Evolutionary conservation across 2,329 filamentous ascomycete genomes (phyloP), one percentile per base, ranked within the genome.

Genomic region (Xylariaceae sp.): DNA sequence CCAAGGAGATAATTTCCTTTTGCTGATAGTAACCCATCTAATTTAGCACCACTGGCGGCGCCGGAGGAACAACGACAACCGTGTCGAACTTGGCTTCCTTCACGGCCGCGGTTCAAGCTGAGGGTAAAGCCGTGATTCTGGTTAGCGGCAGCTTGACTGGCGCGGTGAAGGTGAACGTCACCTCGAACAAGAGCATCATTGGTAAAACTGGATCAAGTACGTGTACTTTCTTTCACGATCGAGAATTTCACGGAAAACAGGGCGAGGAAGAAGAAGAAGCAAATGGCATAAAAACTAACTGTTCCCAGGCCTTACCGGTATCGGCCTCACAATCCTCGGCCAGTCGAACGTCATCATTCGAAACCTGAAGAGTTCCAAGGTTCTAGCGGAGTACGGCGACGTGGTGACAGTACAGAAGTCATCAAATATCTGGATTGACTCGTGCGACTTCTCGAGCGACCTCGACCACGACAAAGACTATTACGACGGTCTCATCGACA

Each of bases 401-500:
- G 75, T 79, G 39, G 74, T 84, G 45, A 76, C 69, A 5, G 64
- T 72, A 12, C 71, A 83, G 65, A 61, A 58, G 3, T 73, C 76
- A 3, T 77, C 71, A 43, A 81, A 83, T 55, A 67, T 79, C 63
- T 86, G 83, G 83, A 74, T 86, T 37, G 84, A 86, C 68, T 83
- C 86, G 70, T 76, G 78, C 64, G 82, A 87, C 53, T 74, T 86
- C 26, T 83, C 78, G 0, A 79, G 78, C 7, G 79, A 85, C 64
- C 67, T 68, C 26, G 73, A 79, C 53, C 78, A 85, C 61, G 79
- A 78, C 73, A 86, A 86, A 70, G 83, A 87, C 71, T 83, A 81
- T 72, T 86, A 83, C 67, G 84, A 86, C 53, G 83, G 83, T n/a
- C 76, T 86, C 1, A 71, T 83, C 34, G 84, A 87, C 59, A 74